Base-by-base conservation (phyloP, 768 basidiomycete genomes). In the Hericium erinaceus region DNA sequence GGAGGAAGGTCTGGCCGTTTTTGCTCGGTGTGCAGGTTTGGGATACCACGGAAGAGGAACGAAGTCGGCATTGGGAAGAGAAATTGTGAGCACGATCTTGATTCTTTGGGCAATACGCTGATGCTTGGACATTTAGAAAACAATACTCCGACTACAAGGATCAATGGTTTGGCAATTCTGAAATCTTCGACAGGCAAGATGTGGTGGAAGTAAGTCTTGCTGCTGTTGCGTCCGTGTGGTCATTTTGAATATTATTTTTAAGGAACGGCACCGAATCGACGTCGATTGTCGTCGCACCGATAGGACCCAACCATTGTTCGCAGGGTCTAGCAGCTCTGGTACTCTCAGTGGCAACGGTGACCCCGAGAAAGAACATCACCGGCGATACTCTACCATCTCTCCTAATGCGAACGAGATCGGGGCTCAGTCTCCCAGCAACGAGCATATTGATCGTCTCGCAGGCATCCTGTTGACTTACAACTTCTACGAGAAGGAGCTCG, bases 261-360 rank as follows among this genome's bases (percentile, higher is more conserved):
- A 86, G 85, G 92, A 93, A 68, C 83, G 89, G n/a, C 92, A 93
- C 71, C 83, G 92, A 24, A 92, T 93, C 64, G 92, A 98, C 66
- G 97, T 99, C 57, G 97, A 98, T 67, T 98, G 97, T 65, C 85
- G 95, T 58, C 81, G 97, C 26, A 99, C 97, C 20, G 97, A 99
- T 70, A 80, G 97, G 39, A 87, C 80, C n/a, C 95, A 98, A 64
- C 85, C 91, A 5, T 77, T 98, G 56, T 98, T 97, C 65, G 81
- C 86, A 2, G 69, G 64, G 16, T 59, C 72, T 4, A 46, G 67
- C 13, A 70, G 71, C 26, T 56, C 66, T 1, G 63, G 71, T 28
- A 58, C 68, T 49, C 77, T 80, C 39, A 74, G 77, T 16, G 33
- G 33, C 33, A 33, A 8, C 80, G 20, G 82, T 28, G 77, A 80